Conservation (phyloP, 176 grass and related monocot species). For the Thalia dealbata region DNA sequence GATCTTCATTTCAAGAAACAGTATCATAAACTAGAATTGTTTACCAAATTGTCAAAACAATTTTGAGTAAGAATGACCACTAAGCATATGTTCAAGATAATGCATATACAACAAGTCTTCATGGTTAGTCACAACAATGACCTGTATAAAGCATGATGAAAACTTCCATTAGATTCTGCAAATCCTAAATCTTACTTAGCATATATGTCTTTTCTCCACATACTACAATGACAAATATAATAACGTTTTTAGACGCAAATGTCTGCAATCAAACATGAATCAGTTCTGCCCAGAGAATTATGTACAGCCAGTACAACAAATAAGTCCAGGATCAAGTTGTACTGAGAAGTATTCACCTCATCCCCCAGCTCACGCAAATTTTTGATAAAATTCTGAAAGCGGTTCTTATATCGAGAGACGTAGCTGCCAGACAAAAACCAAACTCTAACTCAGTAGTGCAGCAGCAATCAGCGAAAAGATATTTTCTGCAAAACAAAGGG, state of each 20-base stretch:
- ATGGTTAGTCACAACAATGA: constrained; percentile 90
- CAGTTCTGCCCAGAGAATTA: not conserved
- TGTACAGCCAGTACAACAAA: not conserved
- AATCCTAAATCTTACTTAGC: not conserved
- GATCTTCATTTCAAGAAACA: not conserved
- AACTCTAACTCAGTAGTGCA: not conserved
- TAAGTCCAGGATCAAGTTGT: not conserved
- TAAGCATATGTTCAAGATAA: not conserved
- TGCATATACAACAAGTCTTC: constrained; percentile 23
- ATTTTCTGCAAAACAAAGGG: not conserved
- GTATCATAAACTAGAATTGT: not conserved
- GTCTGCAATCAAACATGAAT: not conserved
- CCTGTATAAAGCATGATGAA: constrained; percentile 31
- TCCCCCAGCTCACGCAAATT: constrained; percentile 83
- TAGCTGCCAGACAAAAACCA: constrained; percentile 1
- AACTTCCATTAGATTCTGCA: not conserved
- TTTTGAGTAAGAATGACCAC: not conserved
- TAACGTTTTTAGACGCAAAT: not conserved
- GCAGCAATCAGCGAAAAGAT: not conserved
- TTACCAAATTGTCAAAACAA: not conserved
- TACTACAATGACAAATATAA: not conserved
- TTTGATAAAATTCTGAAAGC: constrained; percentile 71
- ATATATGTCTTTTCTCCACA: not conserved
- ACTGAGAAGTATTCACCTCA: constrained; percentile 36
- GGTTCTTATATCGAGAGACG: constrained; percentile 64